Evolutionary conservation across 2,329 filamentous ascomycete species (phyloP).

Genomic region (Scedosporium boydii): DNA sequence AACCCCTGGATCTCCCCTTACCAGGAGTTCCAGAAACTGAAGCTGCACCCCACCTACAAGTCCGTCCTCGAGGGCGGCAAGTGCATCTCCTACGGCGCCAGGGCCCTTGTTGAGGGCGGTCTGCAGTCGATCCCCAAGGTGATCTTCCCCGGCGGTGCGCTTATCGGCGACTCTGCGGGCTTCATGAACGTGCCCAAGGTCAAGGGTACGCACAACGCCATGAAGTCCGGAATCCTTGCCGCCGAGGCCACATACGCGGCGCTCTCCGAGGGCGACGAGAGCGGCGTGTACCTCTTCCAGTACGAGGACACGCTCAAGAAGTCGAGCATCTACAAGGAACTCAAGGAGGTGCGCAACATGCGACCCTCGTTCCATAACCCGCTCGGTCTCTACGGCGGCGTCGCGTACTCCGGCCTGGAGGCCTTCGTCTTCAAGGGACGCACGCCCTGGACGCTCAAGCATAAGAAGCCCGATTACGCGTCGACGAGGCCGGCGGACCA

Average conservation of each 20-base stretch:
- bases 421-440: conserved; percentile 79
- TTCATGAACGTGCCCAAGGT: conserved; percentile 98
- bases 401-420: conserved; percentile 88
- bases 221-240: conserved; percentile 95
- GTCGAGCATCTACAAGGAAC: conserved; percentile 85
- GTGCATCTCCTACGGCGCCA: conserved; percentile 92
- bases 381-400: conserved; percentile 79
- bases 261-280: conserved; percentile 47
- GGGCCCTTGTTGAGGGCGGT: conserved; percentile 85
- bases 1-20: conserved; percentile 97
- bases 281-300: conserved; percentile 82
- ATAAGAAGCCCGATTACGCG: conserved; percentile 67
- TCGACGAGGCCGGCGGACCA: conserved; percentile 72
- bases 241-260: conserved; percentile 84
- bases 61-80: conserved; percentile 88
- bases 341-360: conserved; percentile 95
- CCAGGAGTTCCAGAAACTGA: conserved; percentile 95
- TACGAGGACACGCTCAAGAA: conserved; percentile 85
- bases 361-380: conserved; percentile 86
- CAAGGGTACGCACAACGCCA: conserved; percentile 95
- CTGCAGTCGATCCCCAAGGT: conserved; percentile 98
- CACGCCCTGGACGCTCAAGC: conserved; percentile 85
- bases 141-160: conserved; percentile 86
- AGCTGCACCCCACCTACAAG: conserved; percentile 88
- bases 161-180: conserved; percentile 92